A percentile compares a stretch with the other conserved stretches of the same genome.
These are phyloP conservation scores for Penicillium waksmanii DNA, from an alignment of 495 filamentous ascomycete genomes.

Conservation along the genomic window DNA sequence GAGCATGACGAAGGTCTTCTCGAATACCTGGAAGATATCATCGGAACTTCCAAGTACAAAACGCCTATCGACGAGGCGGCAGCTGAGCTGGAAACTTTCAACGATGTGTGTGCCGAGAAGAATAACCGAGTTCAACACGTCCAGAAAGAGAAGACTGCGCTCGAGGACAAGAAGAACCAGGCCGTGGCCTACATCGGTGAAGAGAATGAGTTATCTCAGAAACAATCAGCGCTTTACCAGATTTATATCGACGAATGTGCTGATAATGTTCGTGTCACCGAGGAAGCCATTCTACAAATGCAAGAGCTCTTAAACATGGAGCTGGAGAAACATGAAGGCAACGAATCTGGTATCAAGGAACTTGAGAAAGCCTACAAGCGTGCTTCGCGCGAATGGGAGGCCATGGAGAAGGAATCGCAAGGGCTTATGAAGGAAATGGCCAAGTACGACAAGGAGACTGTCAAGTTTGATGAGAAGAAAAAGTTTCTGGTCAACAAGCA, in stretches of 20 bases:
- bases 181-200: slow-evolving; percentile 85
- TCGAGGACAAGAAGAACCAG: slow-evolving; percentile 96
- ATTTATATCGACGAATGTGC: slow-evolving; percentile 84
- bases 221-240: slow-evolving; percentile 89
- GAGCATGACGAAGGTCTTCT: slow-evolving; percentile 96
- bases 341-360: slow-evolving; percentile 86
- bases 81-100: slow-evolving; percentile 83
- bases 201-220: slow-evolving; percentile 88
- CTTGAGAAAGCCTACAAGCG: slow-evolving; percentile 84
- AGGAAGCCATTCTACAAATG: slow-evolving; percentile 88
- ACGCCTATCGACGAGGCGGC: slow-evolving; percentile 93
- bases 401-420: slow-evolving; percentile 80
- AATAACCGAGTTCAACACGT: slow-evolving; percentile 93
- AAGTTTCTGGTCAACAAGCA: slow-evolving; percentile 89
- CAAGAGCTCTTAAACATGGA: slow-evolving; percentile 86
- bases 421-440: slow-evolving; percentile 83
- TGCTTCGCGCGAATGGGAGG: slow-evolving; percentile 77
- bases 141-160: slow-evolving; percentile 89
- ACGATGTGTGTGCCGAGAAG: slow-evolving; percentile 94
- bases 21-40: slow-evolving; percentile 98
- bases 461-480: slow-evolving; percentile 96
- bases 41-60: slow-evolving; percentile 98
- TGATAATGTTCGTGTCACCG: slow-evolving; percentile 85
- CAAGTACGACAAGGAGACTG: slow-evolving; percentile 90
- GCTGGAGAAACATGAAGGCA: slow-evolving; percentile 88